Evolutionary conservation across 2,329 filamentous ascomycete genomes (phyloP).

Genomic region (Hypomyces perniciosus): DNA sequence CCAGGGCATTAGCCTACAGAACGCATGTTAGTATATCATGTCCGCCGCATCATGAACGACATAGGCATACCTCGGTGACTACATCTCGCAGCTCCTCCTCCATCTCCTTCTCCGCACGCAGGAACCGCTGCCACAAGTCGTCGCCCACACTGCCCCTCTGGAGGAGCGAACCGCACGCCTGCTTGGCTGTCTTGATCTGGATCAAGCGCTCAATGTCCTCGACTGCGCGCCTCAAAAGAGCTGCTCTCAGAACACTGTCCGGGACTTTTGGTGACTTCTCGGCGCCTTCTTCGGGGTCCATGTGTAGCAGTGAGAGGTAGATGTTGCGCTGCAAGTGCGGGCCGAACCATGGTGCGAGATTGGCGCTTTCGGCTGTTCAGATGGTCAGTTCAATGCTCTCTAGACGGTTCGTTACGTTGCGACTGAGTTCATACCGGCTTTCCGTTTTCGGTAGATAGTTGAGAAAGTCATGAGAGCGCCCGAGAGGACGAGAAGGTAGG

Average conservation of each 20-base stretch:
- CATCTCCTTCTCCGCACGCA: slow-evolving; percentile 92
- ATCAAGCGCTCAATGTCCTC: slow-evolving; percentile 93
- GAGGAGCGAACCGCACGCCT: slow-evolving; percentile 73
- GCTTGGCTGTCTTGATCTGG: slow-evolving; percentile 81
- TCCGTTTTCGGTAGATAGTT: slow-evolving; percentile 85
- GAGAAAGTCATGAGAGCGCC: slow-evolving; percentile 90
- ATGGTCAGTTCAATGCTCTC: background rate
- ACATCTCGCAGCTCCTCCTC: slow-evolving; percentile 94
- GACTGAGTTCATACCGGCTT: slow-evolving; percentile 57
- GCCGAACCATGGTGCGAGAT: slow-evolving; percentile 90
- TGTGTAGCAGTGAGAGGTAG: slow-evolving; percentile 86
- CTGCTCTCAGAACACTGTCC: slow-evolving; percentile 79
- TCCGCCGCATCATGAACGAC: background rate
- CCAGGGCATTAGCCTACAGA: slow-evolving; percentile 77
- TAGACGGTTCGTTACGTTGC: background rate
- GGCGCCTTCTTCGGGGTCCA: slow-evolving; percentile 55
- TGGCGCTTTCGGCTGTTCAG: slow-evolving; percentile 63
- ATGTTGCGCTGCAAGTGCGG: slow-evolving; percentile 87
- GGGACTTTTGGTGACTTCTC: slow-evolving; percentile 68
- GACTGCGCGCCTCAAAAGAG: slow-evolving; percentile 78
- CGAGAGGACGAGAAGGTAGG: slow-evolving; percentile 81
- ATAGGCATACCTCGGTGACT: slow-evolving; percentile 68
- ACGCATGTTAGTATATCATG: background rate
- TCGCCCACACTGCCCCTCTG: slow-evolving; percentile 92
- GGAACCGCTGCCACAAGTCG: slow-evolving; percentile 89